Evolutionary conservation across 345 rosid genomes (phyloP), one percentile per base, ranked within the genome.

Genomic region (Aquilaria malaccensis): DNA sequence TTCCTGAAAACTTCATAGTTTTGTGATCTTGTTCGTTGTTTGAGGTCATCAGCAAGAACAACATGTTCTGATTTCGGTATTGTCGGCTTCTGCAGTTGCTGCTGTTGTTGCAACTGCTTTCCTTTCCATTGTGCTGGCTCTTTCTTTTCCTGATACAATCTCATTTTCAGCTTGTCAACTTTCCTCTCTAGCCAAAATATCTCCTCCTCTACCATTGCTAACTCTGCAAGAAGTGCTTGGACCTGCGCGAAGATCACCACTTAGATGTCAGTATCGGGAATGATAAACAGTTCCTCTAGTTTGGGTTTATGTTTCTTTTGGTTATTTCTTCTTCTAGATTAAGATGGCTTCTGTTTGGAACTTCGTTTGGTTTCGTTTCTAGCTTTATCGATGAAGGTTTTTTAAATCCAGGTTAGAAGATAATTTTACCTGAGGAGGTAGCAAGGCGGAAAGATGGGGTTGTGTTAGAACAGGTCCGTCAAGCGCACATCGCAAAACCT

Each of bases 151-250:
- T 72, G 71, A 66, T 70, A 76, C 58, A 89, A 14, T 61, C 78
- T 76, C 69, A 83, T 75, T 74, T 87, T 89, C 60, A 89, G 72
- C 65, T 77, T 86, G 61, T 81, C 74, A 41, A 92, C 78, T 74
- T 74, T 83, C 58, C 81, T 70, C 82, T 92, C 96, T n/a, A 89
- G 74, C 82, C 79, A 71, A 33, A 76, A 33, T 14, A 92, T 87
- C 80, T 92, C 95, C 61, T 86, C 84, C 69, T 92, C 95, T 51
- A 82, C 93, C 68, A 66, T 59, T 30, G 93, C 83, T 62, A 89
- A 47, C 70, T 92, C 95, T 46, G 77, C 60, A 14, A 92, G 76
- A 45, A 89, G 81, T 53, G 70, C 76, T 31, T 72, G 83, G 67
- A 87, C 84, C 96, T 91, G 80, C 51, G 45, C 30, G 13, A 33